Conservation (phyloP, 768 basidiomycete species). For the Filobasidium wieringae region DNA sequence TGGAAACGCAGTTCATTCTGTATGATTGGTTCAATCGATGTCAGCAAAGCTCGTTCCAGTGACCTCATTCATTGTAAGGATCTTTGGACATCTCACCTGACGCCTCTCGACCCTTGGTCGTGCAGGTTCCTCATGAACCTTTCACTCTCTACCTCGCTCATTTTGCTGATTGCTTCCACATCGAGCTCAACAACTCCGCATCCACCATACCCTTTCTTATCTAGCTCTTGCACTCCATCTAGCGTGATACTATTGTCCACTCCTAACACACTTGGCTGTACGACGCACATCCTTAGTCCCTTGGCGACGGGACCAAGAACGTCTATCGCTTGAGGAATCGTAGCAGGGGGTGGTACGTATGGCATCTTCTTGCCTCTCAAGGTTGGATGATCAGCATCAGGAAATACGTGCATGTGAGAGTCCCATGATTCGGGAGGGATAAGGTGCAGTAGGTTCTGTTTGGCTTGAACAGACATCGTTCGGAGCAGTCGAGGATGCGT, state of each 20-base stretch:
- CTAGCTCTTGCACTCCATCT: background rate
- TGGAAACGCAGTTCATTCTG: too few species aligned
- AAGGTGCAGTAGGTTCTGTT: background rate
- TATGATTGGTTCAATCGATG: too few species aligned
- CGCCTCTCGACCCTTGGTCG: background rate
- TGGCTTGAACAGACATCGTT: too few species aligned
- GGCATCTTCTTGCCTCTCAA: background rate
- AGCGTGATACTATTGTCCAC: background rate
- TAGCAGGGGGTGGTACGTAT: background rate
- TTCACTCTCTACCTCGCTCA: too few species aligned
- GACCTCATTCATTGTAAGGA: too few species aligned
- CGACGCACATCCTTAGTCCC: background rate
- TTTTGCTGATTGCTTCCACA: background rate
- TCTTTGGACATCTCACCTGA: slow-evolving; percentile 1
- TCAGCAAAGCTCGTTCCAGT: too few species aligned
- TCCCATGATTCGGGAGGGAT: background rate
- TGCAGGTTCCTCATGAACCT: background rate
- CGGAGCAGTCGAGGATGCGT: too few species aligned
- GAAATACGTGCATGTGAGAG: slow-evolving; percentile 8
- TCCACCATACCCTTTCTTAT: background rate
- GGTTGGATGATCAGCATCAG: background rate
- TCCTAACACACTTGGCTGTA: slow-evolving; percentile 1
- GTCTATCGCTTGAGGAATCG: background rate
- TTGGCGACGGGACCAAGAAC: background rate
- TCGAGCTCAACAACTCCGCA: slow-evolving; percentile 5